Conservation (phyloP, 257 asterid genomes). For the Prunella vulgaris region DNA sequence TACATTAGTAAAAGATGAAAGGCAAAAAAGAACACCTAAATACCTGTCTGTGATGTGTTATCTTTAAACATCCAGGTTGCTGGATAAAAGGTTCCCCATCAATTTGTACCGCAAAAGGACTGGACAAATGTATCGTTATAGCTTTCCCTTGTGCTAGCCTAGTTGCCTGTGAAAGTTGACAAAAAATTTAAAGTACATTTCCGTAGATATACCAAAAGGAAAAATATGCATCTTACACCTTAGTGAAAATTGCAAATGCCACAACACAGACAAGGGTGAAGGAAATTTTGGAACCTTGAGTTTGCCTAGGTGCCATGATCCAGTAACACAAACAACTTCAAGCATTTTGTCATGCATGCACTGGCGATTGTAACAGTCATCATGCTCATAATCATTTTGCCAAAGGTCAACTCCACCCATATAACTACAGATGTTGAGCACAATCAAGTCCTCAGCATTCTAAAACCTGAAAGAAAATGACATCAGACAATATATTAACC, state of each 20-base stretch:
- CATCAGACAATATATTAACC: slow-evolving; percentile 15
- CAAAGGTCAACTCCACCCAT: slow-evolving; percentile 95
- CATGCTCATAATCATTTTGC: slow-evolving; percentile 76
- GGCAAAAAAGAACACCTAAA: not conserved
- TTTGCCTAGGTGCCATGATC: slow-evolving; percentile 94
- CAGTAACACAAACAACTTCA: slow-evolving; percentile 84
- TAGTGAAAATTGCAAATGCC: not conserved
- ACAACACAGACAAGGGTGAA: not conserved
- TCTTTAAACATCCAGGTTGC: slow-evolving; percentile 81
- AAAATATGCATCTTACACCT: not conserved
- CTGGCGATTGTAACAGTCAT: slow-evolving; percentile 62
- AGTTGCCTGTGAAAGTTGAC: slow-evolving; percentile 73
- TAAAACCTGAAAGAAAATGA: slow-evolving; percentile 22
- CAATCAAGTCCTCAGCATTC: slow-evolving; percentile 86
- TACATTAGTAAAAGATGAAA: too few species aligned
- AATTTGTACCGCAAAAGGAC: slow-evolving; percentile 87
- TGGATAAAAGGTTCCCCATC: slow-evolving; percentile 91
- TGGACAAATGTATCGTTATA: slow-evolving; percentile 55
- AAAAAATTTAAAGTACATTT: not conserved
- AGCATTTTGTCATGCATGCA: slow-evolving; percentile 79
- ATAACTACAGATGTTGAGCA: slow-evolving; percentile 85
- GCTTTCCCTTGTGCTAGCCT: slow-evolving; percentile 78
- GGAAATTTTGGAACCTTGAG: slow-evolving; percentile 56
- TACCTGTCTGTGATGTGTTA: slow-evolving; percentile 84
- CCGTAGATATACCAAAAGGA: not conserved